Base-by-base conservation (phyloP, 2,329 filamentous ascomycete genomes). In the Parascedosporium putredinis region DNA sequence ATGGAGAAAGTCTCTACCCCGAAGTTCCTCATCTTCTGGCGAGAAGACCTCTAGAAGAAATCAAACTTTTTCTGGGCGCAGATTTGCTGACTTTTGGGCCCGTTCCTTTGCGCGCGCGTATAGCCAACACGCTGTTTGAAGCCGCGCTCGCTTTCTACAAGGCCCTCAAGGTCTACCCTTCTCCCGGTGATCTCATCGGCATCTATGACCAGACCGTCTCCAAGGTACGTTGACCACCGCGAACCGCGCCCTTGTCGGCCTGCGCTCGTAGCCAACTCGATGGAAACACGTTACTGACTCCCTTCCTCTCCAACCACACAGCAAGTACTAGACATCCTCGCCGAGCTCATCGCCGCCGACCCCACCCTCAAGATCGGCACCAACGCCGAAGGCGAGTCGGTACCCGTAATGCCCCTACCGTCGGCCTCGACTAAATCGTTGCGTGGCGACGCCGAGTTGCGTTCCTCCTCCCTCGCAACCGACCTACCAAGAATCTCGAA, bases 191-290 rank as follows among this genome's bases (percentile, higher is more conserved):
- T 63, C 75, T 98, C 60, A 96, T 98, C 66, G 80, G 79, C 61
- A 95, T 98, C 68, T 98, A 98, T 70, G 93, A 98, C 69, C 95
- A 95, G 80, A 97, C 93, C 27, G 90, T 97, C 43, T 85, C 91
- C 59, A 96, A 96, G 86, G 90, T 88, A 59, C 20, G 20, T 10
- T 16, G 7, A 10, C 18, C 31, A 33, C 20, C 22, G n/a, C n/a
- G n/a, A n/a, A n/a, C n/a, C n/a, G n/a, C n/a, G n/a, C n/a, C n/a
- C n/a, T n/a, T n/a, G 14, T 34, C 22, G n/a, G 22, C 27, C 31
- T 24, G 40, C 40, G 24, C 14, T 12, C 18, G 23, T 33, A 10
- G 43, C 58, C 63, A 52, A 64, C n/a, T n/a, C n/a, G n/a, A n/a
- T n/a, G n/a, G n/a, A n/a, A n/a, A n/a, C n/a, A n/a, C n/a, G n/a